Percentiles rank a stretch among this genome's conserved stretches.
Conservation (phyloP, 2,329 filamentous ascomycete species). For the Colletotrichum camelliae region DNA sequence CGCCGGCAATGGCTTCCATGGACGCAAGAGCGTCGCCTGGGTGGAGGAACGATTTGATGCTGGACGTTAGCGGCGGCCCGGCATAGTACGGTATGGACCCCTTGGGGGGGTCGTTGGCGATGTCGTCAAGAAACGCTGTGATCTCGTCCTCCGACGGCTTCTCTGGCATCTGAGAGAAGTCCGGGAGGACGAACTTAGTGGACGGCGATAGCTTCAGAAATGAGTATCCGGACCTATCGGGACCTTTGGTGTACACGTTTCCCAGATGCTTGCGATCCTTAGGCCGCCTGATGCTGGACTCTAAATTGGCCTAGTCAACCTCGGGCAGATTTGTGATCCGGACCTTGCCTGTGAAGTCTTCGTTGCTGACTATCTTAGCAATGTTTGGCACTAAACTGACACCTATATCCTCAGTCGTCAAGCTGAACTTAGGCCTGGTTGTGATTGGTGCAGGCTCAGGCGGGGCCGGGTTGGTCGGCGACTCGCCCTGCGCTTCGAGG, state of each 20-base stretch:
- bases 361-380: neutral
- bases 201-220: neutral
- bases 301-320: neutral
- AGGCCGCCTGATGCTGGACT: neutral
- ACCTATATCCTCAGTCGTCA: neutral
- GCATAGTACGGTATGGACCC: conserved; percentile 1
- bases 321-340: neutral
- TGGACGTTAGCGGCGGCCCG: neutral
- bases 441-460: neutral
- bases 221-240: neutral
- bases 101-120: neutral
- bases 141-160: neutral
- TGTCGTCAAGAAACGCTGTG: neutral
- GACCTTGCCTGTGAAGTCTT: neutral
- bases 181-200: neutral
- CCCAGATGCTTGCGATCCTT: neutral
- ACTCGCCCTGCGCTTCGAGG: neutral
- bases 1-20: neutral
- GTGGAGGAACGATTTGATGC: neutral
- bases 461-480: neutral
- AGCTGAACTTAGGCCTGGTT: neutral
- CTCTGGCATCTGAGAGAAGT: neutral
- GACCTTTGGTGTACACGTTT: neutral
- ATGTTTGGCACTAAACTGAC: neutral
- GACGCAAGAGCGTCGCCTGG: neutral